A percentile compares a stretch with the other conserved stretches of the same genome.
phyloP scores from a whole-genome alignment of 2,329 filamentous ascomycete species.

The Cladosporium sp. region DNA sequence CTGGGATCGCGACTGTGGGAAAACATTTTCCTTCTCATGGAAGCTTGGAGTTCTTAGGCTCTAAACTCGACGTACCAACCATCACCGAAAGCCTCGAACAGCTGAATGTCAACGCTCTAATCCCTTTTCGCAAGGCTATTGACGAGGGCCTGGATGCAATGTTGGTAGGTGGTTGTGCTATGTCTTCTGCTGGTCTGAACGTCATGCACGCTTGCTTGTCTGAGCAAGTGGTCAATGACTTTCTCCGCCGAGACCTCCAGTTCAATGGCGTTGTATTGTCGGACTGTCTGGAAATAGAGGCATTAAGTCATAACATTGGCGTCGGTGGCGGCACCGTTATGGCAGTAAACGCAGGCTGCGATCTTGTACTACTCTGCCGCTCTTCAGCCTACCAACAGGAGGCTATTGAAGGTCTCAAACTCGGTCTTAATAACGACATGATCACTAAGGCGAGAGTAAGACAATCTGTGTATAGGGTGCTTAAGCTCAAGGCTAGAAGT shows the following conservation, averaged over 20 bases:
- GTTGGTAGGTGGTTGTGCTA: slow-evolving; percentile 93
- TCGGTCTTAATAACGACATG: slow-evolving; percentile 87
- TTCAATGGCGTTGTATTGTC: slow-evolving; percentile 93
- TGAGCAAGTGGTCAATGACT: slow-evolving; percentile 86
- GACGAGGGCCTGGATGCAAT: slow-evolving; percentile 84
- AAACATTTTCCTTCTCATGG: slow-evolving; percentile 98
- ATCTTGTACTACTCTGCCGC: slow-evolving; percentile 83
- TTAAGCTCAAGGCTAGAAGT: slow-evolving; percentile 80
- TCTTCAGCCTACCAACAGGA: slow-evolving; percentile 88
- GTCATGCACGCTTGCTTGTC: slow-evolving; percentile 94
- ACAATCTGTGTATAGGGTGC: slow-evolving; percentile 74
- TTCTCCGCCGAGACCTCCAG: slow-evolving; percentile 82
- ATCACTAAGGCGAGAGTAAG: slow-evolving; percentile 78
- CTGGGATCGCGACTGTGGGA: slow-evolving; percentile 82
- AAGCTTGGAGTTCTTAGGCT: slow-evolving; percentile 89
- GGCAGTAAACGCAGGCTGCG: slow-evolving; percentile 95
- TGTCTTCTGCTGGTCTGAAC: slow-evolving; percentile 87
- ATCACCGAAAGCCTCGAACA: slow-evolving; percentile 95
- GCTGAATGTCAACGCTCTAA: slow-evolving; percentile 80
- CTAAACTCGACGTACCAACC: slow-evolving; percentile 86
- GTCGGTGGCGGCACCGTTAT: slow-evolving; percentile 95
- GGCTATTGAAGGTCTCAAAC: slow-evolving; percentile 83
- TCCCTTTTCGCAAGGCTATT: slow-evolving; percentile 90
- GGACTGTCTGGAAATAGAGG: slow-evolving; percentile 96
- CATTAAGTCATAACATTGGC: slow-evolving; percentile 91